Evolutionary conservation across 1,284 basidiomycete species (phyloP).

Genomic region (Ceratobasidium sp.): DNA sequence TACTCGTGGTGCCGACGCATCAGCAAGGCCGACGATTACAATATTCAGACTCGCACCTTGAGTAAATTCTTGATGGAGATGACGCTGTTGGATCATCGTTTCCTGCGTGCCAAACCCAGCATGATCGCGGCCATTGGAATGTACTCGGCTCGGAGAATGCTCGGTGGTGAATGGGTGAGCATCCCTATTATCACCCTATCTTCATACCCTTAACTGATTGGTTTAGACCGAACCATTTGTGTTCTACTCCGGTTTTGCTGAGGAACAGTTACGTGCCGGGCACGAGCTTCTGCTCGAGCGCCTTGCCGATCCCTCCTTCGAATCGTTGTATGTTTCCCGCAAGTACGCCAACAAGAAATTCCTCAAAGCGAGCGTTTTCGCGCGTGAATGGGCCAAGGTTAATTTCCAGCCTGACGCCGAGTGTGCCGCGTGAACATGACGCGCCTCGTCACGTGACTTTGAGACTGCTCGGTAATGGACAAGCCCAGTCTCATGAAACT

Average conservation of each 20-base stretch:
- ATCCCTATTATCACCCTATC: conserved; percentile 46
- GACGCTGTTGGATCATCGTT: conserved; percentile 91
- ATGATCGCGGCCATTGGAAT: conserved; percentile 97
- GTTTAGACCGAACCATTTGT: conserved; percentile 88
- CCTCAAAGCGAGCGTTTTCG: conserved; percentile 76
- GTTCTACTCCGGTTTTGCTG: conserved; percentile 93
- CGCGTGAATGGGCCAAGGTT: conserved; percentile 60
- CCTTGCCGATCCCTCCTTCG: conserved; percentile 82
- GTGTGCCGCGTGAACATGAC: conserved; percentile 29
- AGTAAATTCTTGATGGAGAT: conserved; percentile 99
- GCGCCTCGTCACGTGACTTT: conserved; percentile 38
- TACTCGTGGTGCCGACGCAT: conserved; percentile 99
- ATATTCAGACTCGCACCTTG: conserved; percentile 96
- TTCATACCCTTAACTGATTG: conserved; percentile 53
- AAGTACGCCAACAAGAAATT: conserved; percentile 99
- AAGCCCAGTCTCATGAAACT: conserved; percentile 8
- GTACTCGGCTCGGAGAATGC: conserved; percentile 93
- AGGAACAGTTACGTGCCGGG: conserved; percentile 87
- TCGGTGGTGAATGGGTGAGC: conserved; percentile 93
- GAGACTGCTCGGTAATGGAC: conserved; percentile 42
- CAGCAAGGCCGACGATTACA: conserved; percentile 99
- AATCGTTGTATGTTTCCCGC: conserved; percentile 89
- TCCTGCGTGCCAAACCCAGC: conserved; percentile 93
- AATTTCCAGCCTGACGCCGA: conserved; percentile 44
- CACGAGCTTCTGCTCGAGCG: conserved; percentile 87